phyloP scores from a whole-genome alignment of 371 early-diverging fungal genomes.

The Mucor circinelloides region DNA sequence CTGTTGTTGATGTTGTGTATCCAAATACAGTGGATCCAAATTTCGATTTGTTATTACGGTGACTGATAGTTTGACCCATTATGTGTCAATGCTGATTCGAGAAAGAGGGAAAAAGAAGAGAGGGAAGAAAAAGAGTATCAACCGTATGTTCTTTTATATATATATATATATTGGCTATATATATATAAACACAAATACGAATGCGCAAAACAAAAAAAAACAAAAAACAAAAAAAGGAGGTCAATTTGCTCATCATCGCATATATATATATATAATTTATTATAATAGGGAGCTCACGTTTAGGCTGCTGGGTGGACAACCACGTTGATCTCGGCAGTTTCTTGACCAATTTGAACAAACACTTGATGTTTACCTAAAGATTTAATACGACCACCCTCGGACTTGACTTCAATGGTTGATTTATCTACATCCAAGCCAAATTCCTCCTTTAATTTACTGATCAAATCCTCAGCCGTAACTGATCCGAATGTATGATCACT shows the following conservation, averaged over 20 bases:
- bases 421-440: slow-evolving; percentile 40
- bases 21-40: slow-evolving; percentile 13
- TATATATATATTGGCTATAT: not conserved
- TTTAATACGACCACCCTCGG: slow-evolving; percentile 50
- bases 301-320: slow-evolving; percentile 32
- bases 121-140: not conserved
- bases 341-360: slow-evolving; percentile 28
- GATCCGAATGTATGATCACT: slow-evolving; percentile 52
- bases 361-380: slow-evolving; percentile 43
- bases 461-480: slow-evolving; percentile 52
- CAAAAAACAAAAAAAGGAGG: slow-evolving; percentile 2
- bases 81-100: not conserved
- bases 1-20: not conserved
- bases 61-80: slow-evolving; percentile 4
- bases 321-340: slow-evolving; percentile 31
- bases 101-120: not conserved
- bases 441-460: slow-evolving; percentile 40
- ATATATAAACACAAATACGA: not conserved
- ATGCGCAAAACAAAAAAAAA: not conserved
- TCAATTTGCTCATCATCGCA: not conserved
- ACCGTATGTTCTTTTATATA: not conserved
- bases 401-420: slow-evolving; percentile 38
- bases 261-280: slow-evolving; percentile 12
- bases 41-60: not conserved
- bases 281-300: not conserved